A percentile compares a stretch with the other conserved stretches of the same genome.
These are phyloP conservation scores for Penicillium crystallinum DNA, from an alignment of 495 filamentous ascomycete species.

Conservation along the genomic window DNA sequence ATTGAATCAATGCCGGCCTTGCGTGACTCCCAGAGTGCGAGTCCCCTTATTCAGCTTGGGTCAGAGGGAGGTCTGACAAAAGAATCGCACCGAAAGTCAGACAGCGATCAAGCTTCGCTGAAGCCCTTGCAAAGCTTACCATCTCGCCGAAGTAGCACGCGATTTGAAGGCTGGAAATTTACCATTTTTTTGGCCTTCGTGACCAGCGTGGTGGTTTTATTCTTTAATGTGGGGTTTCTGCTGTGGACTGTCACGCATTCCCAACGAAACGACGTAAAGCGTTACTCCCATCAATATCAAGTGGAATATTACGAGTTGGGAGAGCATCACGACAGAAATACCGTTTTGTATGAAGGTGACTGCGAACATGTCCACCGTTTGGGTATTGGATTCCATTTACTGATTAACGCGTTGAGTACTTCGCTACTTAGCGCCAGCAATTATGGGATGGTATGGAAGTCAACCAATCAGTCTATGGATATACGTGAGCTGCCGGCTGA, in stretches of 20 bases:
- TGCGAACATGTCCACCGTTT: neutral
- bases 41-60: neutral
- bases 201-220: neutral
- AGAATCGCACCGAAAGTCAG: neutral
- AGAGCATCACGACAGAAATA: neutral
- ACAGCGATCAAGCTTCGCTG: neutral
- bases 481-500: neutral
- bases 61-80: neutral
- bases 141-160: neutral
- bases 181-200: neutral
- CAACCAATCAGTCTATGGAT: too few relatives aligned
- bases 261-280: neutral
- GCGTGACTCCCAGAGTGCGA: neutral
- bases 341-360: neutral
- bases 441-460: slow-evolving; percentile 5
- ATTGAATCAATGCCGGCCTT: neutral
- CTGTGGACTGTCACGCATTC: neutral
- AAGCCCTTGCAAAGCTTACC: neutral
- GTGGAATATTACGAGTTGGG: neutral
- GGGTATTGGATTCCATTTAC: neutral
- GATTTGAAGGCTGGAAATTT: slow-evolving; percentile 1
- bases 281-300: neutral
- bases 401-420: slow-evolving; percentile 1
- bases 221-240: neutral
- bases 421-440: neutral